Base-by-base conservation (phyloP, 192 early-diverging fungal species). In the Geranomyces michiganensis region DNA sequence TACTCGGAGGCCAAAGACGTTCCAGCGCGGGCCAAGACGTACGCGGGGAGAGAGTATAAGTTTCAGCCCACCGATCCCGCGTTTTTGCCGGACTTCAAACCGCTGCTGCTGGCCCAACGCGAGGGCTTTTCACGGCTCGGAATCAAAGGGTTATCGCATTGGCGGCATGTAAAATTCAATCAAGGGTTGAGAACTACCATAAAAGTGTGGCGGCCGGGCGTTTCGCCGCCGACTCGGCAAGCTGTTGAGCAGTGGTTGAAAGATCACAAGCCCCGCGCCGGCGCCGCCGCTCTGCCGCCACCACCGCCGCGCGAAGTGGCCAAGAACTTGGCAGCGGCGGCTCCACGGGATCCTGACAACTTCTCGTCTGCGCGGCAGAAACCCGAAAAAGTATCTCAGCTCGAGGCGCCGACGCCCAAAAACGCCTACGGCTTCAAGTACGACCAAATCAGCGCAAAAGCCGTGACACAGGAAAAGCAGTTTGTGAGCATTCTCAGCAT, bases 371-470 rank as follows among this genome's bases (percentile, higher is more conserved):
- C 51, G 32, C 56, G 56, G n/a, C n/a, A n/a, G 15, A 62, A 64
- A n/a, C 15, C 70, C 46, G 31, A 63, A 31, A n/a, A 33, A 19
- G 58, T 67, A 47, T 64, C 47, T 67, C 62, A 70, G 27, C 0
- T 61, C 30, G 89, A 90, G 67, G 85, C 79, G 3, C 87, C 89
- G 14, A 92, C 91, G 0, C 87, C 73, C 7, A 79, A 81, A 36
- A 87, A 89, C 55, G 75, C 75, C 6, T 87, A 85, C 78, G 87
- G 88, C 1, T 88, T 88, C 76, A 91, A 91, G 74, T 88, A 79
- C 59, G 86, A 75, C 43, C 80, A 82, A 10, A 80, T 81, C 0
- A 81, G 84, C 62, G 65, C 82, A 8, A 82, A 84, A 4, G 49
- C 73, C 5, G 70, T 81, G 6, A 61, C 74, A 22, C 76, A 79